phyloP scores from a whole-genome alignment of 202 grass and related monocot genomes.

The Schoenoplectus tabernaemontani region DNA sequence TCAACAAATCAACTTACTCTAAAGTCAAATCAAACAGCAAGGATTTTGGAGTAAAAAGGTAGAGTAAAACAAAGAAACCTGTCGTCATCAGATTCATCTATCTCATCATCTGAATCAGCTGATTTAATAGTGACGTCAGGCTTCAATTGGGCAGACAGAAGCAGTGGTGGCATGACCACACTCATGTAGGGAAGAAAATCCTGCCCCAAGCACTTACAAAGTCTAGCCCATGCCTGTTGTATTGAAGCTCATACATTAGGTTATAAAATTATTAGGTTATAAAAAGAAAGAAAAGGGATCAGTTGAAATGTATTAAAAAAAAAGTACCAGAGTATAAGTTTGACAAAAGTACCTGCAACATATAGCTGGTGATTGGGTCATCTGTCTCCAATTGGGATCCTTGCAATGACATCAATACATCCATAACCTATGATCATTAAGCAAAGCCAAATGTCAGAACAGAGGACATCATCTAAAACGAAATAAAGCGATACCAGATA shows the following conservation, averaged over 20 bases:
- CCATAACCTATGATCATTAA: conserved; percentile 65
- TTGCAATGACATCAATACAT: conserved; percentile 96
- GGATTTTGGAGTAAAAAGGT: background rate
- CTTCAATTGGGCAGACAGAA: conserved; percentile 96
- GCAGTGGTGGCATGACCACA: conserved; percentile 95
- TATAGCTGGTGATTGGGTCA: conserved; percentile 96
- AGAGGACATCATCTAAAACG: background rate
- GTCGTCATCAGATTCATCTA: conserved; percentile 81
- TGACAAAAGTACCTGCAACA: conserved; percentile 66
- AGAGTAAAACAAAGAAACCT: conserved; percentile 29
- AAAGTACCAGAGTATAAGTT: background rate
- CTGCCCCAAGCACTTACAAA: conserved; percentile 98
- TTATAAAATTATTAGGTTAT: too few relatives aligned
- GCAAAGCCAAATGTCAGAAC: conserved; percentile 3
- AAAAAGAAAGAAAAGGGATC: background rate
- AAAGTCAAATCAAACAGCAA: conserved; percentile 2
- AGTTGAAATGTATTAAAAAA: conserved; percentile 12
- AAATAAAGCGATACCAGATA: background rate
- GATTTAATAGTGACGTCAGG: conserved; percentile 96
- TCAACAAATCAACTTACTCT: background rate
- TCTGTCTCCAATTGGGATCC: conserved; percentile 92
- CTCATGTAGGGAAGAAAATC: conserved; percentile 99
- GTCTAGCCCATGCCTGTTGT: conserved; percentile 90
- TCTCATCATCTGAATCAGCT: conserved; percentile 89
- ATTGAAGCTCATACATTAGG: too few relatives aligned